These are phyloP conservation scores for Cicer yamashitae DNA, from an alignment of 306 rosid species.

Conservation along the genomic window DNA sequence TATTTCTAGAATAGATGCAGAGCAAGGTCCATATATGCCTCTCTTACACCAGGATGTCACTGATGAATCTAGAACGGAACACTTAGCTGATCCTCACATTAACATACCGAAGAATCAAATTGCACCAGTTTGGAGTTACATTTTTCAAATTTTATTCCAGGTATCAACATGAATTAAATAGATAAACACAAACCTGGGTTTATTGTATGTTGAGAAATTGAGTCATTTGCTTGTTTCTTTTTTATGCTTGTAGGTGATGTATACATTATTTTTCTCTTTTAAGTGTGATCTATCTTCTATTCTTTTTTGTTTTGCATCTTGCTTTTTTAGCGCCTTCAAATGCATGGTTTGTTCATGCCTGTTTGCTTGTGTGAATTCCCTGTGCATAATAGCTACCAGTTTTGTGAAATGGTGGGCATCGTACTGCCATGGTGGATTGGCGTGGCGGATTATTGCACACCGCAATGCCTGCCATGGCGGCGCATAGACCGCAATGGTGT, in stretches of 20 bases:
- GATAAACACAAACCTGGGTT: constrained; percentile 5
- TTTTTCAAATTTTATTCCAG: constrained; percentile 63
- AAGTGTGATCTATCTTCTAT: constrained; percentile 5
- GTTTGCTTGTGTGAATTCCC: constrained; percentile 1
- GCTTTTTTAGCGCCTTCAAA: constrained; percentile 7
- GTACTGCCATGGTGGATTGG: too few species aligned
- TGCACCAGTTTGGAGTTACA: constrained; percentile 48
- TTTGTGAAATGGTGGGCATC: too few species aligned
- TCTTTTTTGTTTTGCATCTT: constrained; percentile 18
- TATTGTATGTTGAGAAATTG: neutral
- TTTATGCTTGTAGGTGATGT: constrained; percentile 1
- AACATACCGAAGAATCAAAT: constrained; percentile 34
- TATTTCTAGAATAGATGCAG: constrained; percentile 54
- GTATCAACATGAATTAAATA: constrained; percentile 42
- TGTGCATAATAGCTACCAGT: neutral
- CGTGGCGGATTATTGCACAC: too few species aligned
- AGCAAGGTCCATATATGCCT: constrained; percentile 60
- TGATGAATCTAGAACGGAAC: constrained; percentile 39
- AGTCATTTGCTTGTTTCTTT: constrained; percentile 21
- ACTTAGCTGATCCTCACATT: constrained; percentile 35
- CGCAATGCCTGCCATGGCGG: too few species aligned
- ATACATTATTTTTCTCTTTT: constrained; percentile 6
- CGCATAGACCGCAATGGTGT: too few species aligned
- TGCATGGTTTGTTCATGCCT: constrained; percentile 22
- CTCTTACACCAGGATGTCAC: constrained; percentile 54